Percentiles rank a stretch among this genome's conserved stretches.
Conservation (phyloP, 331 rosid genomes). For the Arachis monticola region DNA sequence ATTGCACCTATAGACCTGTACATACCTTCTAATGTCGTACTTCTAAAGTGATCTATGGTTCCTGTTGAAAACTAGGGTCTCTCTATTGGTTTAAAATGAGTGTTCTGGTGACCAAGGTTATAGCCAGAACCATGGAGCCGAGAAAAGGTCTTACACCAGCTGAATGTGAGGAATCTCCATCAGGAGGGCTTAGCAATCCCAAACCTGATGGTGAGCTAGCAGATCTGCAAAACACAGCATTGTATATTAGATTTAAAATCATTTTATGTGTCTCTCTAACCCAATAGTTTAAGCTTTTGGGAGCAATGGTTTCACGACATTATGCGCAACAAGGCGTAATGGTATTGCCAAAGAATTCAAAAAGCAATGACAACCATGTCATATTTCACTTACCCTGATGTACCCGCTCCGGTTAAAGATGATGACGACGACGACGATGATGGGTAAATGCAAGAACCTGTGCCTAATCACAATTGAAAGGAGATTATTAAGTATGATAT, state of each 20-base stretch:
- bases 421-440: conserved; percentile 41
- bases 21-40: conserved; percentile 36
- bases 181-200: conserved; percentile 66
- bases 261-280: no score
- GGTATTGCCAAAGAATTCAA: background rate
- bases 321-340: conserved; percentile 2
- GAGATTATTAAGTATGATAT: conserved; percentile 3
- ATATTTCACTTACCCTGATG: conserved; percentile 54
- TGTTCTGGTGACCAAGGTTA: conserved; percentile 47
- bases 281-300: no score
- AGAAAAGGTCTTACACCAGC: conserved; percentile 55
- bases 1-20: conserved; percentile 40
- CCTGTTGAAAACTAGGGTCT: conserved; percentile 20
- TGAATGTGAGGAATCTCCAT: conserved; percentile 53
- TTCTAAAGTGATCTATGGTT: conserved; percentile 14
- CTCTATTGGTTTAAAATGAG: conserved; percentile 41
- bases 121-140: conserved; percentile 51
- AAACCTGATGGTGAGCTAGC: conserved; percentile 55
- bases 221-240: conserved; percentile 53
- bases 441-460: conserved; percentile 74
- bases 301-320: background rate
- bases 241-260: no score
- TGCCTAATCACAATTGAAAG: conserved; percentile 53
- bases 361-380: conserved; percentile 26
- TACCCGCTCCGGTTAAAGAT: conserved; percentile 40